Evolutionary conservation across 768 basidiomycete species (phyloP).

Genomic region (Lactarius hatsudake): DNA sequence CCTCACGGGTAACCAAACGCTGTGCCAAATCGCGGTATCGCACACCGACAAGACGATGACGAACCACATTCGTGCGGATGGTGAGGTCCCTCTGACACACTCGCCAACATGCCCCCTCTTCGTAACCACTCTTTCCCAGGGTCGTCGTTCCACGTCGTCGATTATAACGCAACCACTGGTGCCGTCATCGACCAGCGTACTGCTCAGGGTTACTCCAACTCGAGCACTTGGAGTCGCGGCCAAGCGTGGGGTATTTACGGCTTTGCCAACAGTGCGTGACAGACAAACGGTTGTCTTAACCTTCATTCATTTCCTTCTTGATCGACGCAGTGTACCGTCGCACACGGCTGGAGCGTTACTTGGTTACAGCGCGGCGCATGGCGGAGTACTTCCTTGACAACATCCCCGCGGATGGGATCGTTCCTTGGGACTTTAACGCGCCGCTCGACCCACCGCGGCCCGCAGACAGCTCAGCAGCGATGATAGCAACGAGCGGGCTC

Average conservation of each 20-base stretch:
- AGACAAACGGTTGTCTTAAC: background rate
- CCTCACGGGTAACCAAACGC: constrained; percentile 58
- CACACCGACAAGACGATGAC: constrained; percentile 66
- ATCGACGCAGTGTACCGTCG: constrained; percentile 52
- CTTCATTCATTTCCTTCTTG: constrained; percentile 1
- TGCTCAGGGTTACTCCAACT: constrained; percentile 58
- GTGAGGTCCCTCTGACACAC: constrained; percentile 34
- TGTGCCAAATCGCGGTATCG: constrained; percentile 56
- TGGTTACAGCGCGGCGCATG: constrained; percentile 56
- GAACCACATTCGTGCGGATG: constrained; percentile 65
- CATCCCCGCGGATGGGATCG: constrained; percentile 57
- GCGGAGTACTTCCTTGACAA: constrained; percentile 60
- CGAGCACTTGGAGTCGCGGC: constrained; percentile 71
- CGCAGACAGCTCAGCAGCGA: constrained; percentile 70
- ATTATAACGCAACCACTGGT: constrained; percentile 66
- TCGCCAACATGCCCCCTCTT: background rate
- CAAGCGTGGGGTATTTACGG: constrained; percentile 73
- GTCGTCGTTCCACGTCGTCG: constrained; percentile 51
- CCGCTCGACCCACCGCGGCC: constrained; percentile 54
- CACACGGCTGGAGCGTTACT: constrained; percentile 49
- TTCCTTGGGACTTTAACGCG: constrained; percentile 80
- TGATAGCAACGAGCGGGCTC: constrained; percentile 57
- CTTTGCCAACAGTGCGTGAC: constrained; percentile 59
- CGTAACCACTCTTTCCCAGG: constrained; percentile 26
- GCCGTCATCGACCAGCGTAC: constrained; percentile 55